phyloP scores from a whole-genome alignment of 257 asterid species.

The Plantago elongata region DNA sequence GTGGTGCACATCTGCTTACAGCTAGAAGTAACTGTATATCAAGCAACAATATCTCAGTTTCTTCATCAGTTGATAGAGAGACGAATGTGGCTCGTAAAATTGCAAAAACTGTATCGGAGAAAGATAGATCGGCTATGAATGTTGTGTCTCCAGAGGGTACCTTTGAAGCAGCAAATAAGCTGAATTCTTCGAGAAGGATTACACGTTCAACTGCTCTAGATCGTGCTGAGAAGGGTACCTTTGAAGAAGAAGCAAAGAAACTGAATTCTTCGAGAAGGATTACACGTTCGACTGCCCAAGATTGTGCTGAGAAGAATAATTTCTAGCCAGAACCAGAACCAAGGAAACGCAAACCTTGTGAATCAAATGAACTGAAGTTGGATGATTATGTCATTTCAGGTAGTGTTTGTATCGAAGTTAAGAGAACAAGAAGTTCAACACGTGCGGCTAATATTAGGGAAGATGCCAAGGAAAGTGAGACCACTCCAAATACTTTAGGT shows the following conservation, averaged over 20 bases:
- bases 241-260: conserved; percentile 16
- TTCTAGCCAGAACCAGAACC: conserved; percentile 19
- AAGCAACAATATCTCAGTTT: conserved; percentile 13
- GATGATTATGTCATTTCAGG: conserved; percentile 1
- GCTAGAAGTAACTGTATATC: conserved; percentile 5
- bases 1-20: neutral
- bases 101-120: conserved; percentile 4
- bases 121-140: conserved; percentile 13
- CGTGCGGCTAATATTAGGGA: conserved; percentile 1
- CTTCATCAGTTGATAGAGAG: conserved; percentile 17
- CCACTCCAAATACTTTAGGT: conserved; percentile 37
- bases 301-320: conserved; percentile 19
- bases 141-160: conserved; percentile 10
- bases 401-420: conserved; percentile 9
- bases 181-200: conserved; percentile 24
- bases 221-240: conserved; percentile 17
- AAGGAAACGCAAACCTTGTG: conserved; percentile 14
- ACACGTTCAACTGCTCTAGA: conserved; percentile 31
- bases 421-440: conserved; percentile 14
- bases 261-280: conserved; percentile 25
- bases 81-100: neutral
- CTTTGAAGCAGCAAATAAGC: conserved; percentile 17
- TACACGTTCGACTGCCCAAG: conserved; percentile 31
- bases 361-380: conserved; percentile 18
- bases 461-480: conserved; percentile 17